Base-by-base conservation (phyloP, 176 grass and related monocot genomes). In the Bolboschoenus planiculmis region DNA sequence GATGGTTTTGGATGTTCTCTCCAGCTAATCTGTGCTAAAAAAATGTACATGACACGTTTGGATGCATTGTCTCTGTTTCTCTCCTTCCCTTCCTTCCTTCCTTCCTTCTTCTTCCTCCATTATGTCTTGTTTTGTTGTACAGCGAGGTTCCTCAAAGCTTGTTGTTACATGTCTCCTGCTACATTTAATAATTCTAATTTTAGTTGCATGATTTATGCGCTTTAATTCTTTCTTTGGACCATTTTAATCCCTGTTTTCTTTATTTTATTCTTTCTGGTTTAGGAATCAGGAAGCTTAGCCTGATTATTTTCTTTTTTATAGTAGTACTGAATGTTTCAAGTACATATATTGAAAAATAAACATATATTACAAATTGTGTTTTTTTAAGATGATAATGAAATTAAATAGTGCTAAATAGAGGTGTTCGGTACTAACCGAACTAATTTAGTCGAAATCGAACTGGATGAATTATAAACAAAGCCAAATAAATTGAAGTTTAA, bases 11-110 rank as follows among this genome's bases (percentile, higher is more conserved):
- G 40, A 74, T 71, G 66, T 51, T 29, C 10, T 35, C 40, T 83
- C 42, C 81, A 83, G 81, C 81, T 83, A 55, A 83, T 83, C 26
- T 72, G 26, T 51, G 81, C 44, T 53, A 56, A 47, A 42, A 85
- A 44, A 51, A n/a, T n/a, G n/a, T n/a, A n/a, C n/a, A 84, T 68
- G 83, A 77, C 44, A 77, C 26, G 44, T n/a, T 30, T 74, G 37
- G 23, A 16, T 47, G 21, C 61, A 39, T 47, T 43, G 35, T 74
- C 46, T 44, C 67, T 74, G 35, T 84, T 40, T 58, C 64, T 84
- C 23, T 54, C 1, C 18, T 80, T 80, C 29, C 43, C 24, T 63
- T 83, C 31, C n/a, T n/a, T n/a, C n/a, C n/a, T n/a, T n/a, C n/a
- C 29, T 83, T 51, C 36, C 60, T 83, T 13, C 55, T 0, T 18